Conservation (phyloP, 208 protist genomes). For the Phytomonas sp. region DNA sequence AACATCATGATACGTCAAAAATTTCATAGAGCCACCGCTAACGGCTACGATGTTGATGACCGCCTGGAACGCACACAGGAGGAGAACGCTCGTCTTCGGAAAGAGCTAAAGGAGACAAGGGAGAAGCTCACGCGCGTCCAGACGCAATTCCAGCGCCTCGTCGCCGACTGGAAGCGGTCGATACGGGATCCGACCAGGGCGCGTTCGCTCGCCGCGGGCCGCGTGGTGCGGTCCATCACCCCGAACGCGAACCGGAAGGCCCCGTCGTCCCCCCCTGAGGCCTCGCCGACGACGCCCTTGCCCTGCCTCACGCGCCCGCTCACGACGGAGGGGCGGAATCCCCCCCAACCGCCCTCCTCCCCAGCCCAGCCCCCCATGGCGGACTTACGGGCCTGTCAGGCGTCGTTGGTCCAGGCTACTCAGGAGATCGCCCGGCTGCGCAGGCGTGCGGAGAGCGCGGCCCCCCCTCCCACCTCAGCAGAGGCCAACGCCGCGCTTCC, state of each 20-base stretch:
- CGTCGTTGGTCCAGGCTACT: no score
- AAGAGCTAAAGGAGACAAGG: slow-evolving; percentile 35
- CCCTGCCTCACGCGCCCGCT: no score
- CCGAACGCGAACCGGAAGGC: no score
- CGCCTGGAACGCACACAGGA: slow-evolving; percentile 60
- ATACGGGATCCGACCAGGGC: not conserved
- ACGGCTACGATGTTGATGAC: slow-evolving; percentile 35
- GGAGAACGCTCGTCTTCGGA: slow-evolving; percentile 59
- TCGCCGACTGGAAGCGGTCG: slow-evolving; percentile 32
- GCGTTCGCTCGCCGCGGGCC: not conserved
- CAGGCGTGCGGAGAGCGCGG: not conserved
- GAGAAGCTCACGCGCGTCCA: slow-evolving; percentile 61
- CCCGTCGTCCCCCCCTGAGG: no score
- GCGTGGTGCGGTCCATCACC: no score
- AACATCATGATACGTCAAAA: not conserved
- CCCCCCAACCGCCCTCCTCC: no score
- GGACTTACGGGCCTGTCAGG: no score
- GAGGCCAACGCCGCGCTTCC: slow-evolving; percentile 2
- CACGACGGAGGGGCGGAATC: no score
- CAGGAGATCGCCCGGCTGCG: no score
- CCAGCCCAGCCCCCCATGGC: no score
- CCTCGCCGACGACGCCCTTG: no score
- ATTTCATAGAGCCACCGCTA: slow-evolving; percentile 14
- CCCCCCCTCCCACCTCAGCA: not conserved
- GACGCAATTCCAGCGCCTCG: slow-evolving; percentile 69